Base-by-base conservation (phyloP, 257 asterid genomes). In the Linaria vulgaris region DNA sequence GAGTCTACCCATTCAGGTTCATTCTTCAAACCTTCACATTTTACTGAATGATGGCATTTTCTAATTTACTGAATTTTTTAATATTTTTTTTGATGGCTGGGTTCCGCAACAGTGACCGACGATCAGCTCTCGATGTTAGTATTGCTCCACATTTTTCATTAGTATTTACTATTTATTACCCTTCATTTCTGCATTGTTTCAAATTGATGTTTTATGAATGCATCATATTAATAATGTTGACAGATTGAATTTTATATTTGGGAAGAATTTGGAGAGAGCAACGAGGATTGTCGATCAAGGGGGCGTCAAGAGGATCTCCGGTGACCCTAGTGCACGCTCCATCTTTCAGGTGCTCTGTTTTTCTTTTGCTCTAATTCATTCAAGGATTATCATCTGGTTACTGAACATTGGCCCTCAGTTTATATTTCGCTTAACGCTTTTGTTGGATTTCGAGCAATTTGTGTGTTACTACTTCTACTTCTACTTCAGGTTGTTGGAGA, bases 41-140 rank as follows among this genome's bases (percentile, higher is more conserved):
- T 57, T 19, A 34, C 10, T 34, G 41, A 27, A 27, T 27, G 5
- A 34, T 6, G 3, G 37, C 6, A 30, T 63, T 31, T 30, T 12
- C 37, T 47, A 6, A 2, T 37, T 64, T 41, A 37, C 64, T 44
- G 21, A 50, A 31, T 6, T 44, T 48, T 8, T 24, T 41, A 70
- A 37, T 52, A 60, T 34, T 17, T n/a, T 63, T n/a, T 56, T 17
- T 30, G 58, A 70, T n/a, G n/a, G 47, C 53, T 60, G 58, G 56
- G 23, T n/a, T 69, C 37, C 72, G 53, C n/a, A 25, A 38, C 95
- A 92, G 99, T 87, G 69, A 87, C 75, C 55, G 86, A 90, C 17
- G 88, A 90, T 65, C 99, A 94, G 73, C 96, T 94, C 44, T 82
- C 95, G 3, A 68, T 65, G 97, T 94, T 68, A 71, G 95, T 80